Base-by-base conservation (phyloP, 108 stramenopile species). In the Pelagomonas calceolata region DNA sequence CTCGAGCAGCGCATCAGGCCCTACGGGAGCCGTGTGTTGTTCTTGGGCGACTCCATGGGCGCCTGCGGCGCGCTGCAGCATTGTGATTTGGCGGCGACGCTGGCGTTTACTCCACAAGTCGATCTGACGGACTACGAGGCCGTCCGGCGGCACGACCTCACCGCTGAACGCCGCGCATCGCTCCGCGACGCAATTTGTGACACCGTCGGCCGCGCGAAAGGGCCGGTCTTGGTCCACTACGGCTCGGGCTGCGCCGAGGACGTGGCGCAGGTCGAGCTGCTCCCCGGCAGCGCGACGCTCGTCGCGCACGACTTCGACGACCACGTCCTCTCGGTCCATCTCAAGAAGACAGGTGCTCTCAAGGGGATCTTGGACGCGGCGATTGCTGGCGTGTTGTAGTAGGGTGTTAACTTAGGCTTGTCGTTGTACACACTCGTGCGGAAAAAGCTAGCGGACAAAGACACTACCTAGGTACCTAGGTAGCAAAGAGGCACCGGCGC, bases 301-400 rank as follows among this genome's bases (percentile, higher is more conserved):
- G 66, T 66, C 34, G 34, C n/a, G 29, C 66, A 66, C 32, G 66
- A 66, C 66, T 66, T 66, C 32, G 66, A 66, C 32, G 66, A 66
- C 34, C 66, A 66, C 32, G 34, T 34, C 32, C 32, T 66, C 18
- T 32, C 31, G 18, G 34, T 66, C 32, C 31, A 66, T 30, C 32
- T 66, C 33, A 66, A 66, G n/a, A 30, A 18, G 66, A 18, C 18
- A 30, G 32, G 32, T 15, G 15, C 32, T 7, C 66, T 66, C 66
- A 4, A 30, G 4, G 32, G 17, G 10, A 33, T 66, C 18, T 7
- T 66, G 4, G 12, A 31, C 18, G 34, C 32, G 32, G 39, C 39
- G 9, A 5, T 43, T 12, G 39, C 39, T 5, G 9, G 39, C 9
- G 39, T 12, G 39, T 43, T n/a, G n/a, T n/a, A n/a, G n/a, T n/a